Evolutionary conservation across 108 stramenopile species (phyloP).

Genomic region (Asterionellopsis glacialis): DNA sequence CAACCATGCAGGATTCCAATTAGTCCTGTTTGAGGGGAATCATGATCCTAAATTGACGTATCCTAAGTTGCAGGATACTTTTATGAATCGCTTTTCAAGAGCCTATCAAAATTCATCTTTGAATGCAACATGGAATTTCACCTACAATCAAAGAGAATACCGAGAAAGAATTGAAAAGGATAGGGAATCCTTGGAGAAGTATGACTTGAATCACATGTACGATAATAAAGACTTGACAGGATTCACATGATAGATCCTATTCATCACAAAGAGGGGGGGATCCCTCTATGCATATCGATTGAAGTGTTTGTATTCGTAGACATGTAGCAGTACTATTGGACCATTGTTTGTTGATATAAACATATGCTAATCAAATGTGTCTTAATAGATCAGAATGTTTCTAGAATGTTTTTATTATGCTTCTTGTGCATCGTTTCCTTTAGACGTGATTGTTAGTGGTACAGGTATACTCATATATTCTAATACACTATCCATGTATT

Average conservation of each 20-base stretch:
- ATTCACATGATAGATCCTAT: too few species aligned
- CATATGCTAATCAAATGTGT: too few species aligned
- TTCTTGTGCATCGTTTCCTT: too few species aligned
- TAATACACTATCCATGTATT: slow-evolving; percentile 33
- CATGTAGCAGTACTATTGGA: too few species aligned
- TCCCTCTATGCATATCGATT: too few species aligned
- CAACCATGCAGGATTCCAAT: slow-evolving; percentile 37
- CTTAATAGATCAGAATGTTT: too few species aligned
- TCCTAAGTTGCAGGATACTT: slow-evolving; percentile 1
- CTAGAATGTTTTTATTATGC: too few species aligned
- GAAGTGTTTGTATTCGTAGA: too few species aligned
- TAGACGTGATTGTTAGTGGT: too few species aligned
- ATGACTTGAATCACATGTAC: neutral
- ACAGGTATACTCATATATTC: slow-evolving; percentile 38
- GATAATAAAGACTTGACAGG: neutral
- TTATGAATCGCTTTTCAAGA: neutral
- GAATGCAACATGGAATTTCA: neutral
- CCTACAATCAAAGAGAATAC: slow-evolving; percentile 8
- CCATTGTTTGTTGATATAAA: too few species aligned
- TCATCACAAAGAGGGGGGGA: too few species aligned
- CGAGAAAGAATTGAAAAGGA: neutral
- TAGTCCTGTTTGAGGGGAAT: slow-evolving; percentile 25
- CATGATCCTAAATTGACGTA: neutral
- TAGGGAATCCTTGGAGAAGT: neutral
- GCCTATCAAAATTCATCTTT: slow-evolving; percentile 1